Evolutionary conservation across 768 basidiomycete species (phyloP), one percentile per base, ranked within the genome.

Genomic region (Termitomyces sp.): DNA sequence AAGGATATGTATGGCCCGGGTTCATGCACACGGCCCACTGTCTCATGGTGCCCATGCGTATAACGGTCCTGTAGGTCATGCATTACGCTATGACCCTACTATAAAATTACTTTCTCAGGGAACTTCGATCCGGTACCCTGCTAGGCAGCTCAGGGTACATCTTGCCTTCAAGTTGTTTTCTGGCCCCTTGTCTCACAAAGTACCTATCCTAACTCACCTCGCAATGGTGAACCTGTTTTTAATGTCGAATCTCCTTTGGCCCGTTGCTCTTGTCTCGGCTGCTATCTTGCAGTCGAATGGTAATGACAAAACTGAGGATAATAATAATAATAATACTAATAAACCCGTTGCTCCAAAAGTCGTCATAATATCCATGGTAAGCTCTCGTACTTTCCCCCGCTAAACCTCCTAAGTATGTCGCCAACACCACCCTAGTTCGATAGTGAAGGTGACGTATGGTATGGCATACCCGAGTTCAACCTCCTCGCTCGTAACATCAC

Each of bases 341-440:
- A 37, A 37, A 11, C 27, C 19, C 32, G 42, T 61, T 47, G 17
- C 52, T 23, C 60, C 60, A 1, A 42, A 58, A 54, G 56, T 61
- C 23, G 17, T 58, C 44, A 61, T 61, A 27, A 58, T 61, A 1
- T 61, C 60, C n/a, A 61, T 61, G 56, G 60, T 61, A 11, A 40
- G 53, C 41, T 35, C 23, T 10, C 10, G 34, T 19, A 9, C 6
- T 23, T 17, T n/a, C 21, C 31, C 19, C 12, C 5, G 19, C 14
- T 9, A 1, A 48, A 23, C 6, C 19, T 1, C 14, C 11, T 21
- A 32, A 25, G 14, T 4, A 41, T 41, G 7, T 29, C 19, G 43
- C 35, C n/a, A 35, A 54, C 12, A 17, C 6, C 21, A 40, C 23
- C 7, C 16, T 41, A 60, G 59, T 60, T 60, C 21, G 50, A 60